Conservation (phyloP, 345 rosid species). For the Passiflora organensis region DNA sequence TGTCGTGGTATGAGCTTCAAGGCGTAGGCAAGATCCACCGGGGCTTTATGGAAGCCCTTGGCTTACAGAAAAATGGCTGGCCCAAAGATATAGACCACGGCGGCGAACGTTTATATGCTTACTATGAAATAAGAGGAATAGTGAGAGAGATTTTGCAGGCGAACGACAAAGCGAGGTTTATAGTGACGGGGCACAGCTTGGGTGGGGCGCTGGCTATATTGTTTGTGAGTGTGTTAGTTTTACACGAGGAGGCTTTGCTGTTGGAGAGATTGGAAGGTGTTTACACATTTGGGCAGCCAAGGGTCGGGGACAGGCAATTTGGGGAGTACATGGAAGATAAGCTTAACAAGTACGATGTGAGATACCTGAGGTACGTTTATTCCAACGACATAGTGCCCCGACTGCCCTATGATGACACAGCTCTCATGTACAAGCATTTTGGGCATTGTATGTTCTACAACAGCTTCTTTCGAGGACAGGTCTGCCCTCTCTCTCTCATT, state of each 20-base stretch:
- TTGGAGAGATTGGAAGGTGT: conserved; percentile 45
- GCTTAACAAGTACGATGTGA: conserved; percentile 25
- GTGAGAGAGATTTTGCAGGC: conserved; percentile 24
- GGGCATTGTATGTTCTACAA: conserved; percentile 35
- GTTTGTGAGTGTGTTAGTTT: conserved; percentile 27
- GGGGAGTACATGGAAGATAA: conserved; percentile 35
- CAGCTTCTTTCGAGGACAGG: conserved; percentile 38
- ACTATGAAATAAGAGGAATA: conserved; percentile 31
- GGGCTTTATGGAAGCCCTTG: neutral
- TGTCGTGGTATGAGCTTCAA: neutral
- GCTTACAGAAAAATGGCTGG: conserved; percentile 25
- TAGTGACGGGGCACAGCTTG: conserved; percentile 52
- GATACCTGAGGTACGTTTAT: conserved; percentile 42
- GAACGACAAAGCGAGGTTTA: conserved; percentile 35
- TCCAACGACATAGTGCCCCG: conserved; percentile 52
- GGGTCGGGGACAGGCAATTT: conserved; percentile 43
- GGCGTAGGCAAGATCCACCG: neutral
- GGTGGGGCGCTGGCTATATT: conserved; percentile 53
- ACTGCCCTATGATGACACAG: conserved; percentile 46
- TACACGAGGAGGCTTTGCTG: conserved; percentile 40
- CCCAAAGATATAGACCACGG: conserved; percentile 25
- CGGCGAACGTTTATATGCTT: conserved; percentile 27
- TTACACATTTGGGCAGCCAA: conserved; percentile 58
- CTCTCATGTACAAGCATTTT: conserved; percentile 40
- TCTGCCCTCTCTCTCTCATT: no score